Evolutionary conservation across 345 rosid genomes (phyloP), one percentile per base, ranked within the genome.

Genomic region (Combretum micranthum): DNA sequence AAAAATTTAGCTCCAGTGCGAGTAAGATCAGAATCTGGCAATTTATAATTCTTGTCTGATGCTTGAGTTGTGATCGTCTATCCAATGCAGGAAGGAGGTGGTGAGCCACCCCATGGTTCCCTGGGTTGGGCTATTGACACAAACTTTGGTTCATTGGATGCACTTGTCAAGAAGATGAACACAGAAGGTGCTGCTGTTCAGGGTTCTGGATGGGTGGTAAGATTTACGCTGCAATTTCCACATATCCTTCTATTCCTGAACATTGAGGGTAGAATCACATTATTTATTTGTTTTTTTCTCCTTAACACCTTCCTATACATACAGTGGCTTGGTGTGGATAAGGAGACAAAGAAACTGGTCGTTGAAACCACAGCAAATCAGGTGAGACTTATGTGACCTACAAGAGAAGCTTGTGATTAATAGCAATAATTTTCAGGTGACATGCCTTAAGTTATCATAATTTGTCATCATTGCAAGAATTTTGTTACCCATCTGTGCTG

Each of bases 131-230:
- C 96, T 50, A 87, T 89, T 62, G 96, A 86, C 57, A 44, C 77
- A 44, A 66, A 85, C 64, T 93, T 83, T 76, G 99, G 99, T 25
- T 89, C 91, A 45, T 44, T 89, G n/a, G 94, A 93, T 48, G 76
- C 78, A 53, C 67, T 93, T 74, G 73, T 87, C 17, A 73, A 82
- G 22, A 93, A 87, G 72, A 89, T 89, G 80, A 89, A 42, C 61
- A 69, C 90, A n/a, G 96, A 93, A 69, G 97, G 97, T 74, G 96
- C 96, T 70, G 91, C 94, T 63, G 4, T 93, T 20, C 99, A 93
- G 76, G 99, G 99, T 53, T 93, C 97, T 12, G 99, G 99, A 72
- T 93, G 99, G 99, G 96, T 93, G 96, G 97, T 89, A 62, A 64
- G 94, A 64, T 51, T 2, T 68, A 69, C 44, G 39, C 15, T 54